phyloP scores from a whole-genome alignment of 1,139 yeast genomes.

The Pichia sp. region DNA sequence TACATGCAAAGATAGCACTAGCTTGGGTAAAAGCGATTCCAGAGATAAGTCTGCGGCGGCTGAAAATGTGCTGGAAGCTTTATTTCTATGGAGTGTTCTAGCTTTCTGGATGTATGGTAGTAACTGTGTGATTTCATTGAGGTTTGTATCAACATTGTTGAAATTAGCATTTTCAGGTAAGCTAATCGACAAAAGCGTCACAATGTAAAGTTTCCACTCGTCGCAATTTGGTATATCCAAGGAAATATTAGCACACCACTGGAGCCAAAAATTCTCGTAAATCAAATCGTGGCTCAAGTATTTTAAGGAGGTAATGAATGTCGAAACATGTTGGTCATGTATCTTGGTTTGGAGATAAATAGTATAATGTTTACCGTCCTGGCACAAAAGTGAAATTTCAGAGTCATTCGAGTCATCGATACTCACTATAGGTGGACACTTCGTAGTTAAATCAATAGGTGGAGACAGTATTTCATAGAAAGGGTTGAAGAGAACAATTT shows the following conservation, averaged over 20 bases:
- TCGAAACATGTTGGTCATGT: constrained; percentile 38
- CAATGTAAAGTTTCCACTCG: constrained; percentile 64
- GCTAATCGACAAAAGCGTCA: constrained; percentile 47
- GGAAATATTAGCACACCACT: constrained; percentile 60
- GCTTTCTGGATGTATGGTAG: constrained; percentile 40
- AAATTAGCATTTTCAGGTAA: constrained; percentile 40
- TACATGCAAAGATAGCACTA: constrained; percentile 69
- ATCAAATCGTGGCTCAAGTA: constrained; percentile 56
- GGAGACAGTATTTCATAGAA: constrained; percentile 56
- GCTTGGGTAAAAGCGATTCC: constrained; percentile 52
- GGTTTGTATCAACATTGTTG: constrained; percentile 20
- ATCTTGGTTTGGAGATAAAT: constrained; percentile 47
- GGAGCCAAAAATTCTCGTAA: constrained; percentile 54
- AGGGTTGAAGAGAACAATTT: constrained; percentile 56
- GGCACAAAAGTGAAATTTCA: constrained; percentile 23
- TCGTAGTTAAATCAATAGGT: constrained; percentile 30
- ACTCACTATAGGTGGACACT: constrained; percentile 18
- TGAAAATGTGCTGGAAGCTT: constrained; percentile 7
- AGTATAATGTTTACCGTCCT: constrained; percentile 32
- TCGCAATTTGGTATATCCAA: constrained; percentile 37
- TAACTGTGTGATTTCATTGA: constrained; percentile 40
- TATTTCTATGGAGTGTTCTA: constrained; percentile 20
- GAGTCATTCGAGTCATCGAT: constrained; percentile 23
- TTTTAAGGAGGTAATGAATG: constrained; percentile 47
- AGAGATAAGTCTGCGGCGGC: constrained; percentile 35